These are phyloP conservation scores for Scalesia atractyloides DNA, from an alignment of 129 eudicot species.

Conservation along the genomic window DNA sequence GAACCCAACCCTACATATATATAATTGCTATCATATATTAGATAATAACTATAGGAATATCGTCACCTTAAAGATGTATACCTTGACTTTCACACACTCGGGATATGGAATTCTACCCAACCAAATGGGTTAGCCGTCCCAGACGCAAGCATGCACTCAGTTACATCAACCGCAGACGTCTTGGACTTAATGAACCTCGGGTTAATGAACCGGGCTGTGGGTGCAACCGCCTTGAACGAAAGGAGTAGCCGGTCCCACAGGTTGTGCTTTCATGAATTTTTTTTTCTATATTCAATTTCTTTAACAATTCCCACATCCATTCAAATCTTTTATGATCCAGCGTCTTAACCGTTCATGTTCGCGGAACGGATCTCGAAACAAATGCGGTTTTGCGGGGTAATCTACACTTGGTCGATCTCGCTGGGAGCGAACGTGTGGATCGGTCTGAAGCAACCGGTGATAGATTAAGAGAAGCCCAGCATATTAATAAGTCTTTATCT, in stretches of 20 bases:
- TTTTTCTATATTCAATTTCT: neutral
- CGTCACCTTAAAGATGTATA: constrained; percentile 22
- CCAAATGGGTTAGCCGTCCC: constrained; percentile 97
- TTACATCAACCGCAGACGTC: constrained; percentile 73
- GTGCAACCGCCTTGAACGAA: constrained; percentile 91
- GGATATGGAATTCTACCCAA: constrained; percentile 78
- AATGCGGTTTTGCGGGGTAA: constrained; percentile 69
- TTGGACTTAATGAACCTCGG: constrained; percentile 82
- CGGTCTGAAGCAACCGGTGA: constrained; percentile 87
- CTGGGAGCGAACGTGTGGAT: constrained; percentile 92
- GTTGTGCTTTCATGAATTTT: constrained; percentile 29
- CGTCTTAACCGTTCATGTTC: constrained; percentile 83
- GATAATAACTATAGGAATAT: neutral
- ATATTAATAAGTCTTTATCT: constrained; percentile 82
- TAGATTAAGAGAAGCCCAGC: constrained; percentile 83
- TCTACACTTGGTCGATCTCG: constrained; percentile 86
- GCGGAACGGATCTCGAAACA: constrained; percentile 73
- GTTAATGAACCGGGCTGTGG: constrained; percentile 77
- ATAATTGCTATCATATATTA: neutral
- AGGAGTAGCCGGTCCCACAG: constrained; percentile 97
- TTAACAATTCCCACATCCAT: neutral
- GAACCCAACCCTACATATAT: neutral
- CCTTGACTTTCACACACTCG: constrained; percentile 87
- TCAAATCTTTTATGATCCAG: constrained; percentile 39
- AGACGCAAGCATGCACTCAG: constrained; percentile 90